Evolutionary conservation across 345 rosid species (phyloP), one percentile per base, ranked within the genome.

Genomic region (Carallia brachiata): DNA sequence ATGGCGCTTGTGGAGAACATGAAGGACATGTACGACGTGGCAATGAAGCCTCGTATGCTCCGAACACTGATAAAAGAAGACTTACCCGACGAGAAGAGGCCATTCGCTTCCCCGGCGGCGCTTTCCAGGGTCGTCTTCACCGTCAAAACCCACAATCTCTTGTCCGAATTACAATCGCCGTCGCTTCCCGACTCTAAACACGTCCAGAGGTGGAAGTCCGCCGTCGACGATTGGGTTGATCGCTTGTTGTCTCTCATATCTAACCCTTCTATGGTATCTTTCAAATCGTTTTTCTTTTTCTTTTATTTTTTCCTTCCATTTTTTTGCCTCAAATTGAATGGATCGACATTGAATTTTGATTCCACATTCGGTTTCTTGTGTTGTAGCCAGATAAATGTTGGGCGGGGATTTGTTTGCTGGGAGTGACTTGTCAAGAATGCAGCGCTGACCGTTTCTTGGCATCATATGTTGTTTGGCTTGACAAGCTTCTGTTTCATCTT

Each of bases 351-450:
- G 2, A 2, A 61, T 54, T 30, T 52, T 12, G 13, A 32, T 57
- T 40, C 19, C 60, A 19, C 37, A 10, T 13, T 53, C 47, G 48
- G 56, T n/a, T n/a, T n/a, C n/a, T n/a, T 48, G 31, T 78, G 70
- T 27, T 85, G 1, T 78, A 94, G 98, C 88, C 93, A 84, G 92
- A 90, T 84, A 89, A 85, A 77, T 86, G 96, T 65, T 85, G 92
- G 91, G 88, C 82, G 15, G 98, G 97, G 68, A 84, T 90, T 53
- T 79, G 84, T 78, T 81, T 95, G 77, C 74, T 95, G 19, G 97
- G 96, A 64, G 74, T 92, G 70, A 87, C 94, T 68, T 89, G 87
- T 77, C 84, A 79, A 80, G 90, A 88, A 73, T 95, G 99, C 68
- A 79, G 83, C 67, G 70, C 85, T 19, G 85, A 80, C n/a, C 92